Evolutionary conservation across 2,329 filamentous ascomycete species (phyloP), one percentile per base, ranked within the genome.

Genomic region (Paraphaeosphaeria minitans): DNA sequence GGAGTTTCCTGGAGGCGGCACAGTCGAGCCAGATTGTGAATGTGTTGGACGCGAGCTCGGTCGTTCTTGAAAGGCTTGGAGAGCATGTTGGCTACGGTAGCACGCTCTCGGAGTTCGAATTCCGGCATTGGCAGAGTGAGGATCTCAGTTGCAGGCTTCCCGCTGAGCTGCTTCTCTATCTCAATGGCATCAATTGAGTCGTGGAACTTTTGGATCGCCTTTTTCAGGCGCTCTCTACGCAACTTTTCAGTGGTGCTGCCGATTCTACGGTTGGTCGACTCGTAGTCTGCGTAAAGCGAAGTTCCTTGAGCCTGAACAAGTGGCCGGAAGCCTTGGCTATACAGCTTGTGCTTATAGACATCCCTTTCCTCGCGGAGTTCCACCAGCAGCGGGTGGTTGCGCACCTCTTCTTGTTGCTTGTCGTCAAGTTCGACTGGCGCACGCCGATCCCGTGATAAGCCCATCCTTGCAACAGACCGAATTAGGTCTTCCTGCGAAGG

Each of bases 51-150:
- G 22, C 57, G 53, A 29, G 47, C 33, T 31, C 55, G 45, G 21
- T 62, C 24, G 31, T 56, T 24, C 35, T 53, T 12, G 19, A 64
- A 49, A 4, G 54, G 57, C 46, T 62, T 57, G 29, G 58, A 62
- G 24, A 60, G 54, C 21, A 64, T 64, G 16, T 31, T 46, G 13
- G 57, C 55, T 27, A 62, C 29, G 35, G 37, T 58, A 8, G 56
- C 51, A 4, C 50, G 51, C 59, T 64, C 55, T 43, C 43, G 13
- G 49, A 64, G 45, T 49, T 64, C 35, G 43, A 60, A 62, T 49
- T 60, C 39, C 33, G 42, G 14, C 4, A 43, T 22, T 42, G 35
- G 51, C 33, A 56, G 43, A 19, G 51, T 60, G 39, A 60, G 37
- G 35, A 60, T 50, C n/a, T 64, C 43, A 13, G 29, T 56, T 21